Conservation (phyloP, 2,329 filamentous ascomycete genomes). For the Fusarium brachygibbosum region DNA sequence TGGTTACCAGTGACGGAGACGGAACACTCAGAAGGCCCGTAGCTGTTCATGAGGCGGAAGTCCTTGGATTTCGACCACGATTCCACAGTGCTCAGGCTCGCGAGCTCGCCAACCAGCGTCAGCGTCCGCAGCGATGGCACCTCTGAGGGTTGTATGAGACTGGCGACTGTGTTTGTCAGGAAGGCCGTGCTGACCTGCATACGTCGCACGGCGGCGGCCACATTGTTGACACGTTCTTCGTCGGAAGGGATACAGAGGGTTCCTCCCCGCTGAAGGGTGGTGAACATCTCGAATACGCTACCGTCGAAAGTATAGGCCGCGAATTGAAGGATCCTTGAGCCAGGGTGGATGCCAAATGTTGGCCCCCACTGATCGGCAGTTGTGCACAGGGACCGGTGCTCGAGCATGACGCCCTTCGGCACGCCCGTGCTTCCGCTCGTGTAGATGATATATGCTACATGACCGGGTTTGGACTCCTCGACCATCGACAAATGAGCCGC, state of each 20-base stretch:
- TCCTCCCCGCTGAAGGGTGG: constrained; percentile 1
- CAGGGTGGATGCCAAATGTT: constrained; percentile 7
- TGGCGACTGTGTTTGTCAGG: constrained; percentile 8
- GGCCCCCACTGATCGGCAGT: constrained; percentile 12
- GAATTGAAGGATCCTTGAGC: constrained; percentile 10
- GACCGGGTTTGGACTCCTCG: constrained; percentile 12
- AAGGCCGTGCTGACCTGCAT: constrained; percentile 5
- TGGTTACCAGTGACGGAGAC: not conserved
- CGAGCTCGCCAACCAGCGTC: constrained; percentile 10
- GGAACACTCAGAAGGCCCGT: constrained; percentile 16
- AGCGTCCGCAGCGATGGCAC: constrained; percentile 12
- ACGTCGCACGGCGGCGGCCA: constrained; percentile 2
- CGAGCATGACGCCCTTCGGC: constrained; percentile 36
- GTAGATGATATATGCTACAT: constrained; percentile 22
- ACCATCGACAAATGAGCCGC: constrained; percentile 8
- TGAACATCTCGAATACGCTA: constrained; percentile 12
- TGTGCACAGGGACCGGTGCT: constrained; percentile 24
- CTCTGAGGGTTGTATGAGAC: constrained; percentile 9
- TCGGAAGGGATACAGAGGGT: constrained; percentile 16
- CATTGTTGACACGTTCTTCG: constrained; percentile 8
- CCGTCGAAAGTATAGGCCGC: constrained; percentile 9
- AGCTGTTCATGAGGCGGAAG: constrained; percentile 9
- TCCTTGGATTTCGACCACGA: constrained; percentile 7
- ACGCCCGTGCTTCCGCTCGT: constrained; percentile 39
- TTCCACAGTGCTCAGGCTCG: constrained; percentile 2